A percentile compares a stretch with the other conserved stretches of the same genome.
phyloP scores from a whole-genome alignment of 2,329 filamentous ascomycete species.

The Fusarium coffeatum region DNA sequence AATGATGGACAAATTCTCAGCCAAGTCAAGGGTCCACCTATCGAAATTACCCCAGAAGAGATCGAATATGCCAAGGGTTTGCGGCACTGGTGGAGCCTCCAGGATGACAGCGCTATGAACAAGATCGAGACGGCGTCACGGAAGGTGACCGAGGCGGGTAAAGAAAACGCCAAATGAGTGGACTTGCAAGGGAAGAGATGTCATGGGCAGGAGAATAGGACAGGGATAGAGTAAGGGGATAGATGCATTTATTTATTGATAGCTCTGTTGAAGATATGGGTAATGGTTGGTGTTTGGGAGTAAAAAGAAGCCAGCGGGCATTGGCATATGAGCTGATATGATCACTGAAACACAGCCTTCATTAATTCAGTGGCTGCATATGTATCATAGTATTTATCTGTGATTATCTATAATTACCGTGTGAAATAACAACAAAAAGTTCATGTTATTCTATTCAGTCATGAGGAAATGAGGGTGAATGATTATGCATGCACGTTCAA shows the following conservation, averaged over 20 bases:
- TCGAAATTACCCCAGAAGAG: constrained; percentile 66
- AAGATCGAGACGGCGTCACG: constrained; percentile 62
- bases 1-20: constrained; percentile 54
- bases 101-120: constrained; percentile 59
- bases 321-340: background rate
- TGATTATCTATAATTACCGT: constrained; percentile 9
- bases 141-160: constrained; percentile 48
- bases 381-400: constrained; percentile 7
- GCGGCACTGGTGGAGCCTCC: constrained; percentile 60
- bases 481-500: background rate
- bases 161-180: constrained; percentile 46
- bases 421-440: background rate
- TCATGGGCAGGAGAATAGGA: constrained; percentile 18
- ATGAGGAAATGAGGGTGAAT: background rate
- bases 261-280: constrained; percentile 10
- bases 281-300: constrained; percentile 16
- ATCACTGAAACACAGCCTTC: background rate
- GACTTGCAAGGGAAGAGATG: background rate
- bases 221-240: constrained; percentile 21
- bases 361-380: background rate
- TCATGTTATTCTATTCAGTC: constrained; percentile 5
- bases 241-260: constrained; percentile 13
- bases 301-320: constrained; percentile 4
- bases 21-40: constrained; percentile 69
- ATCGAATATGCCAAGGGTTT: constrained; percentile 61